Base-by-base conservation (phyloP, 2,329 filamentous ascomycete genomes). In the Nannizziopsis barbatae region DNA sequence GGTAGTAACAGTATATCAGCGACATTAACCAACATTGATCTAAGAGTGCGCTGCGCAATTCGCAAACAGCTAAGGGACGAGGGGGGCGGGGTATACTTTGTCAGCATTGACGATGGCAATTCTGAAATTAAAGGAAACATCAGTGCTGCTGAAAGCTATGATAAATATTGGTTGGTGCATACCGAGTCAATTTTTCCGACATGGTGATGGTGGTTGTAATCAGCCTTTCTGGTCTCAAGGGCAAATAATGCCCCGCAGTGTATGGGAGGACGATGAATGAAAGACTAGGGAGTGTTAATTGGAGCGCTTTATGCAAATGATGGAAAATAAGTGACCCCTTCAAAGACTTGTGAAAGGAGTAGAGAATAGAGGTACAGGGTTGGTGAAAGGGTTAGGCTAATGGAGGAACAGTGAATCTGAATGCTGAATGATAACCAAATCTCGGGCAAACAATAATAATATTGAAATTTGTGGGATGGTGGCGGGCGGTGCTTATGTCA, bases 61-160 rank as follows among this genome's bases (percentile, higher is more conserved):
- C n/a, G 3, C 11, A 27, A 12, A 31, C 12, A 39, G 45, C n/a
- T 30, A 47, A 38, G 32, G 18, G 31, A 58, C 55, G 65, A 65
- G 68, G 8, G 56, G 54, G 62, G 57, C 55, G 59, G 62, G 58
- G 60, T 60, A 62, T 64, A 92, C 87, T 83, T 98, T 96, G 83
- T 98, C 92, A 68, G 79, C 84, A 72, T 90, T 96, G 75, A 98
- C 86, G 74, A 98, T 98, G 63, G 92, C 92, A 74, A 98, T 89
- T 84, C 92, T 93, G 64, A 10, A 32, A 46, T 42, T 35, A 27
- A 20, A n/a, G 42, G 22, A 42, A 15, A 11, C 18, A 36, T 48
- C 42, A 48, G 32, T n/a, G 42, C 6, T 10, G 12, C 15, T 7
- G 1, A 2, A 42, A 3, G 10, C 5, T 12, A 30, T 15, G 11